These are phyloP conservation scores for Carex myosuroides DNA, from an alignment of 176 grass and related monocot genomes.

Conservation along the genomic window DNA sequence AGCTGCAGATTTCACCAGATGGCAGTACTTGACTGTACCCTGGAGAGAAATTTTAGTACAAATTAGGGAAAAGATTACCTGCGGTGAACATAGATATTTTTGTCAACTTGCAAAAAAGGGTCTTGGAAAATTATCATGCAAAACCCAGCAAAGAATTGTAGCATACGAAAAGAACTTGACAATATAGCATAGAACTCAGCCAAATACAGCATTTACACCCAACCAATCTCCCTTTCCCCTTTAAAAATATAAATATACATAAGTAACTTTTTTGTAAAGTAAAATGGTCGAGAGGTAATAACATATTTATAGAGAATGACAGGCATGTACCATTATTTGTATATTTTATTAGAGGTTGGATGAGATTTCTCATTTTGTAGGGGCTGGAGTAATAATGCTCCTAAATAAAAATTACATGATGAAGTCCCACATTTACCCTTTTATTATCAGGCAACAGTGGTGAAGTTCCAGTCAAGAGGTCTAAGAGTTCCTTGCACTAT, in stretches of 20 bases:
- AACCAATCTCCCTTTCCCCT: background rate
- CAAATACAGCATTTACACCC: background rate
- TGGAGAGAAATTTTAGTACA: background rate
- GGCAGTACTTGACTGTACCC: background rate
- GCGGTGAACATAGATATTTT: background rate
- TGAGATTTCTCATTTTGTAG: background rate
- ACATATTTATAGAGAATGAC: background rate
- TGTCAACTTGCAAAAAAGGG: background rate
- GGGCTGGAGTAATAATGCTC: background rate
- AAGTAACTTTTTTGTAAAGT: background rate
- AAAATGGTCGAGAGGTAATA: background rate
- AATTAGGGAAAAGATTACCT: background rate
- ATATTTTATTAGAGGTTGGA: background rate
- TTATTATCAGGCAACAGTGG: conserved; percentile 21
- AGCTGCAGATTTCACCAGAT: background rate
- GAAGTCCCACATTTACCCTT: conserved; percentile 4
- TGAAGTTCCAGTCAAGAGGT: conserved; percentile 69
- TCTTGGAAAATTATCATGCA: background rate
- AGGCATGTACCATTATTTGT: background rate
- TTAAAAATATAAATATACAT: background rate
- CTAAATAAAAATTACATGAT: background rate
- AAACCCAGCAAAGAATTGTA: background rate
- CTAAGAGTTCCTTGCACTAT: conserved; percentile 80
- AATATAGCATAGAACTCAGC: background rate
- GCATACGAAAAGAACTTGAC: background rate